phyloP scores from a whole-genome alignment of 805 yeast species.

The Myxozyma neotropica region DNA sequence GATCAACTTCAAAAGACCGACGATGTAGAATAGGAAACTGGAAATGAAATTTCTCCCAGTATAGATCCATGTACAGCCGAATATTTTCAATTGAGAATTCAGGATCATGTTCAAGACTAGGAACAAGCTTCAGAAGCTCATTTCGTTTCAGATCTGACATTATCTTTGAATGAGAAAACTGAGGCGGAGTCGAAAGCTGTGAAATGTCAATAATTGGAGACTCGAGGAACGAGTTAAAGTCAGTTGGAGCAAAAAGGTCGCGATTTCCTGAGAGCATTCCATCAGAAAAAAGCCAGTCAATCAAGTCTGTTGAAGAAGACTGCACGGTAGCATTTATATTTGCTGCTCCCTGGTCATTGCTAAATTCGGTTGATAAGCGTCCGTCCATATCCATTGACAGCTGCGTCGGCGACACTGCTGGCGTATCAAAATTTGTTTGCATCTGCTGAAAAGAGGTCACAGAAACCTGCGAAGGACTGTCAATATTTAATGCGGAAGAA shows the following conservation, averaged over 20 bases:
- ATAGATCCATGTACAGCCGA: slow-evolving; percentile 41
- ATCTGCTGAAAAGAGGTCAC: neutral
- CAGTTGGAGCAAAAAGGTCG: slow-evolving; percentile 37
- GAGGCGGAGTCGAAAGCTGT: slow-evolving; percentile 44
- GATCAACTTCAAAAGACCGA: slow-evolving; percentile 57
- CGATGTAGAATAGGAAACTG: slow-evolving; percentile 61
- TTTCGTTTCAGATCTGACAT: slow-evolving; percentile 41
- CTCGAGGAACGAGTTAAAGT: slow-evolving; percentile 38
- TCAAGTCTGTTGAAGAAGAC: slow-evolving; percentile 36
- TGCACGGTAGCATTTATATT: neutral
- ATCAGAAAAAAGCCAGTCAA: slow-evolving; percentile 46
- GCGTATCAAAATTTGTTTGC: neutral
- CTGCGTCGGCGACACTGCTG: neutral
- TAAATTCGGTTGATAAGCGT: neutral
- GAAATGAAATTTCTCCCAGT: slow-evolving; percentile 64
- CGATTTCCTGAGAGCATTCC: slow-evolving; percentile 39
- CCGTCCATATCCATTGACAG: neutral
- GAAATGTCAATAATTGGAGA: slow-evolving; percentile 48
- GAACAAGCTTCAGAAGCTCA: slow-evolving; percentile 36
- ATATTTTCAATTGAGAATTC: slow-evolving; percentile 43
- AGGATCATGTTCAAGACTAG: slow-evolving; percentile 44
- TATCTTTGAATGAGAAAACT: slow-evolving; percentile 39
- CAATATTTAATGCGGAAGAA: neutral
- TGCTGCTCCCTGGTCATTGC: neutral
- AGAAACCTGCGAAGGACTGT: neutral